These are phyloP conservation scores for Rugonectria rugulosa DNA, from an alignment of 2,329 filamentous ascomycete genomes.

Conservation along the genomic window DNA sequence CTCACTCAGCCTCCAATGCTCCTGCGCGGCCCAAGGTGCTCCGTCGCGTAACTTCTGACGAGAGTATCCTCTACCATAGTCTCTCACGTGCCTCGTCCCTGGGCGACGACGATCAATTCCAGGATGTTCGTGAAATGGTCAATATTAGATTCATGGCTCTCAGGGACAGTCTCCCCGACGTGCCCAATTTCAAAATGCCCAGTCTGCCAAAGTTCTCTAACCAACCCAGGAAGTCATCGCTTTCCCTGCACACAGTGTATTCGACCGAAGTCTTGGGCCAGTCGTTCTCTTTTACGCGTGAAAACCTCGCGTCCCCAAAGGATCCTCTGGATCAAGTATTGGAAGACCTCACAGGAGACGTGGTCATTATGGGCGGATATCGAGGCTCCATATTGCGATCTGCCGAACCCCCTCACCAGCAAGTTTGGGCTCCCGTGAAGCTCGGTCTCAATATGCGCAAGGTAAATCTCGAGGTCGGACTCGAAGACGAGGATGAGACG, in stretches of 20 bases:
- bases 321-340: constrained; percentile 61
- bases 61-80: constrained; percentile 78
- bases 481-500: constrained; percentile 83
- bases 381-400: constrained; percentile 89
- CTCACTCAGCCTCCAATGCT: constrained; percentile 14
- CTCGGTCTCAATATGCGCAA: constrained; percentile 91
- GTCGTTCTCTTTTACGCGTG: constrained; percentile 36
- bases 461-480: constrained; percentile 86
- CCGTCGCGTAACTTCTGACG: constrained; percentile 60
- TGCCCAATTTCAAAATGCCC: constrained; percentile 77
- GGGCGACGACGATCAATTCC: constrained; percentile 83
- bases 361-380: constrained; percentile 91
- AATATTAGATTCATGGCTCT: constrained; percentile 92
- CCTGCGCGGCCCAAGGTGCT: constrained; percentile 37
- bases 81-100: constrained; percentile 82
- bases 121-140: constrained; percentile 81
- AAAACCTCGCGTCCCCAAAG: constrained; percentile 23
- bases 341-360: constrained; percentile 77
- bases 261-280: constrained; percentile 33
- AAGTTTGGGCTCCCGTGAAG: constrained; percentile 94
- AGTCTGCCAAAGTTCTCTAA: constrained; percentile 63
- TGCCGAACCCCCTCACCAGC: constrained; percentile 80
- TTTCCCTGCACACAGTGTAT: constrained; percentile 43
- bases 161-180: constrained; percentile 83
- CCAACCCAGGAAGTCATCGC: constrained; percentile 40